These are phyloP conservation scores for Parastagonospora nodorum DNA, from an alignment of 2,329 filamentous ascomycete genomes.

Conservation along the genomic window DNA sequence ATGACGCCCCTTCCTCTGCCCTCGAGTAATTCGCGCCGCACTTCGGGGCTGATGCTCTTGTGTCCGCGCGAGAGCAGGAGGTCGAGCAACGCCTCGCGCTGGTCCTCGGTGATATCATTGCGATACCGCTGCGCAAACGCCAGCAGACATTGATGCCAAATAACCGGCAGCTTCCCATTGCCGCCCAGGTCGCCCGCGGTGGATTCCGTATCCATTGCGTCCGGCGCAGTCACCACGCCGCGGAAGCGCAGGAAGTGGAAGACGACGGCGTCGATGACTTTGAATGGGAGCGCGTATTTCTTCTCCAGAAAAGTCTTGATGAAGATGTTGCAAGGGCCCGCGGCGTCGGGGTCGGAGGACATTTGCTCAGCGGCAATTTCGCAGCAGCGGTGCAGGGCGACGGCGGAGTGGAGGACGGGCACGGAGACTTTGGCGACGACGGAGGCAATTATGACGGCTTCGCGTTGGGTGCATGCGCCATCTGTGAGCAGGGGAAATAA, in stretches of 20 bases:
- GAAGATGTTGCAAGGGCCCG: conserved; percentile 92
- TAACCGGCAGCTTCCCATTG: conserved; percentile 75
- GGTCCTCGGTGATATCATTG: conserved; percentile 95
- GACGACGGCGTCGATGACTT: conserved; percentile 90
- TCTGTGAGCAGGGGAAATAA: conserved; percentile 86
- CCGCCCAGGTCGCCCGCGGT: conserved; percentile 50
- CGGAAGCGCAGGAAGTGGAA: conserved; percentile 96
- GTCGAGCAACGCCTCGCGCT: conserved; percentile 88
- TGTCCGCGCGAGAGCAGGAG: conserved; percentile 84
- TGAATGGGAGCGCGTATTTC: conserved; percentile 93
- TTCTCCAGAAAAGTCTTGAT: conserved; percentile 93
- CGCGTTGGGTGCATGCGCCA: conserved; percentile 87
- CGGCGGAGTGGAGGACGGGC: conserved; percentile 89
- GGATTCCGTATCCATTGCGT: conserved; percentile 56
- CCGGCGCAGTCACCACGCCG: conserved; percentile 66
- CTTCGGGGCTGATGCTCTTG: conserved; percentile 85
- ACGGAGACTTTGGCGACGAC: conserved; percentile 85
- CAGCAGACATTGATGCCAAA: conserved; percentile 94
- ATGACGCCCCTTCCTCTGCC: conserved; percentile 83
- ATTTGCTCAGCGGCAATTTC: conserved; percentile 94
- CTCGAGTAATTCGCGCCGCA: conserved; percentile 83
- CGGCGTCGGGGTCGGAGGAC: conserved; percentile 79
- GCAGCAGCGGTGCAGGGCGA: conserved; percentile 87
- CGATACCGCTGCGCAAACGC: conserved; percentile 93
- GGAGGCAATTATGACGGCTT: conserved; percentile 88